phyloP scores from a whole-genome alignment of 116 monocot genomes.

The Posidonia oceanica region DNA sequence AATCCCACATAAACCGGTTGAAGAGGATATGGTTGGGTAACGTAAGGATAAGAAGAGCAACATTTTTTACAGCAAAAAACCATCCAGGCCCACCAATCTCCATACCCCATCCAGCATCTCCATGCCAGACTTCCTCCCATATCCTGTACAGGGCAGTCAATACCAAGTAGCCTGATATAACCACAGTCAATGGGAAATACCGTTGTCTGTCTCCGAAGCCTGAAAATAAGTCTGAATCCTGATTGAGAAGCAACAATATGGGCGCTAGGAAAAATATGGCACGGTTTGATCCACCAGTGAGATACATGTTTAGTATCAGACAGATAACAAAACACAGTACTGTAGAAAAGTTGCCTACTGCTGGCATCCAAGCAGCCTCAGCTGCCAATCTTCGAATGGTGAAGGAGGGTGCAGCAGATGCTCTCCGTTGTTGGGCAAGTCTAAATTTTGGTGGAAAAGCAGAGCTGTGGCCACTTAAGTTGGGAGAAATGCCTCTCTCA shows the following conservation, averaged over 20 bases:
- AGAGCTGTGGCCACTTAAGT: constrained; percentile 7
- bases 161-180: constrained; percentile 66
- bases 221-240: constrained; percentile 80
- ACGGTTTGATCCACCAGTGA: constrained; percentile 84
- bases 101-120: constrained; percentile 54
- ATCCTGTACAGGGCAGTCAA: constrained; percentile 71
- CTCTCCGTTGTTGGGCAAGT: constrained; percentile 71
- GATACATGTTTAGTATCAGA: constrained; percentile 56
- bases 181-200: constrained; percentile 76
- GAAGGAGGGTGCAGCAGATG: constrained; percentile 62
- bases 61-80: constrained; percentile 90
- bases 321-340: constrained; percentile 75
- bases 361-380: constrained; percentile 98
- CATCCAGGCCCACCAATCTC: constrained; percentile 90
- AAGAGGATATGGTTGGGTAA: constrained; percentile 94
- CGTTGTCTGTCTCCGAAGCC: constrained; percentile 90
- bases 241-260: constrained; percentile 84
- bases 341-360: constrained; percentile 85
- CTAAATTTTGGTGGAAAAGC: constrained; percentile 65
- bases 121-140: constrained; percentile 74
- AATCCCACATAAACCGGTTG: constrained; percentile 99
- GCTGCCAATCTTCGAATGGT: constrained; percentile 80
- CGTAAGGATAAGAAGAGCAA: constrained; percentile 72
- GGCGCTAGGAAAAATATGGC: constrained; percentile 93
- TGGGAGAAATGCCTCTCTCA: constrained; percentile 24